Base-by-base conservation (phyloP, 192 early-diverging fungal genomes). In the Coemansia sp. region DNA sequence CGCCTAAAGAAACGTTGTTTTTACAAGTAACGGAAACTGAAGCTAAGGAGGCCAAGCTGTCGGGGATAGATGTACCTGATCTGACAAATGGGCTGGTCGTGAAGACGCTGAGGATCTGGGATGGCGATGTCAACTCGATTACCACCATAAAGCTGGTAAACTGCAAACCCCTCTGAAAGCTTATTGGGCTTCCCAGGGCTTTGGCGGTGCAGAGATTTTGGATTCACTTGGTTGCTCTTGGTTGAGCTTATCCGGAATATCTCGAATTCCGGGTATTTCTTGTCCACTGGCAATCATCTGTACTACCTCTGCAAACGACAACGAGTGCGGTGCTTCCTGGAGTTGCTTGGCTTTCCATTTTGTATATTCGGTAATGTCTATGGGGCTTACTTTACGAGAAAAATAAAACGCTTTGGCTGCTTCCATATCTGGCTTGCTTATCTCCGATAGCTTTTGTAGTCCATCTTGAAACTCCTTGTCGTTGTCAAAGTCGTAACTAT, bases 101-200 rank as follows among this genome's bases (percentile, higher is more conserved):
- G 16, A 66, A 63, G 53, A 53, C 56, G 0, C 42, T 77, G 56
- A 28, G 73, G 36, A 49, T 48, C 2, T 77, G 73, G 73, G 73
- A 77, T 31, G 73, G 73, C 50, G 73, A 77, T 45, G 41, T 77
- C n/a, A 77, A 77, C 60, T 70, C 67, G 39, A 58, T 70, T 7
- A 63, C 63, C 0, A 63, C 59, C 10, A 77, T 77, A n/a, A 70
- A 70, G 52, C 47, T 60, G 16, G 50, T 67, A 35, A 66, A 47
- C 30, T 66, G 67, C 60, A 70, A 70, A 33, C 63, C 73, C 7
- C 44, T 55, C 0, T 26, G 23, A 26, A 26, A 26, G 23, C 23
- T 4, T 26, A 26, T 26, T 26, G 23, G 23, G 23, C 18, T 39
- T 77, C 73, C 73, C 73, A 77, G 38, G 73, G 73, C 57, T 77